A percentile compares a stretch with the other conserved stretches of the same genome.
Conservation (phyloP, 2,329 filamentous ascomycete species). For the Colletotrichum lentis region DNA sequence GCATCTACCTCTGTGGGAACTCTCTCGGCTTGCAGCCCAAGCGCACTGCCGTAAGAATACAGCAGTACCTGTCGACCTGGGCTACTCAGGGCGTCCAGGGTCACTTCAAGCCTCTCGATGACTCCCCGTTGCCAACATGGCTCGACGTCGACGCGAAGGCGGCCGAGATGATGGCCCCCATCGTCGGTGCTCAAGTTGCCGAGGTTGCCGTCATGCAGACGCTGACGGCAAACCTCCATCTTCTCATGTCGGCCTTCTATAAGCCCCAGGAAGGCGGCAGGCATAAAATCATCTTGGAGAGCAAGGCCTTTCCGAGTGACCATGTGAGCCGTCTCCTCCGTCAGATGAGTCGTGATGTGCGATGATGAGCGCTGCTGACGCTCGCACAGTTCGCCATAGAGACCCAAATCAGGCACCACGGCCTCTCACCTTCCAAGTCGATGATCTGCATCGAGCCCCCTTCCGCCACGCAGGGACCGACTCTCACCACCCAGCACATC, state of each 20-base stretch:
- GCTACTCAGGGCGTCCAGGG: conserved; percentile 80
- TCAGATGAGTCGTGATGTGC: not conserved
- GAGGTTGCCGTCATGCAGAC: conserved; percentile 88
- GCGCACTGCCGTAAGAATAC: conserved; percentile 63
- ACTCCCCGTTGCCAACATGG: conserved; percentile 74
- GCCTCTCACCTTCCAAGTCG: conserved; percentile 67
- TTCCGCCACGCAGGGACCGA: conserved; percentile 52
- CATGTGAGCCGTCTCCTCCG: conserved; percentile 61
- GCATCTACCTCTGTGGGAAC: conserved; percentile 88
- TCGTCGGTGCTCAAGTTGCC: conserved; percentile 73
- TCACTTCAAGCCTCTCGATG: conserved; percentile 75
- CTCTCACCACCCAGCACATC: conserved; percentile 75
- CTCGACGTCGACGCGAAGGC: conserved; percentile 76
- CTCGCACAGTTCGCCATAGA: conserved; percentile 74
- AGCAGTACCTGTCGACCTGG: conserved; percentile 79
- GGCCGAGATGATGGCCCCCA: conserved; percentile 68
- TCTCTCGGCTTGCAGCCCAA: conserved; percentile 85
- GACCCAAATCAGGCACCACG: conserved; percentile 77
- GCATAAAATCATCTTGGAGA: conserved; percentile 82
- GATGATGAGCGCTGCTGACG: not conserved
- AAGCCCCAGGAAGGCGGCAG: conserved; percentile 62
- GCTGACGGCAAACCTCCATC: conserved; percentile 78
- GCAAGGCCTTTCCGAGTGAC: conserved; percentile 86
- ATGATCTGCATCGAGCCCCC: conserved; percentile 75
- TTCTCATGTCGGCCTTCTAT: conserved; percentile 85